phyloP scores from a whole-genome alignment of 2,329 filamentous ascomycete species.

The Emmonsiellopsis sp. region DNA sequence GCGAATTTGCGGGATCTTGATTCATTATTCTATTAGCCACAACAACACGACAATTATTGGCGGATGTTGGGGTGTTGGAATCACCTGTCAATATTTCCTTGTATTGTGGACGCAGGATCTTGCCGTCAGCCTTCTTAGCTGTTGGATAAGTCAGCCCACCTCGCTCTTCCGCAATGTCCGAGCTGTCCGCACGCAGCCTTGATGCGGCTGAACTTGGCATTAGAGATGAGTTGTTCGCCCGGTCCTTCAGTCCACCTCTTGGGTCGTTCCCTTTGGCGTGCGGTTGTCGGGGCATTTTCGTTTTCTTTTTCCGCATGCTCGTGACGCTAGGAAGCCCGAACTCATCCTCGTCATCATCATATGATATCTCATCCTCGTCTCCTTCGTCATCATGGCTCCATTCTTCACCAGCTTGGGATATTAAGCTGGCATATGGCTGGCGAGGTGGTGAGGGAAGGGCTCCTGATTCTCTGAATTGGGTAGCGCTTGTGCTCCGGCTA shows the following conservation, averaged over 20 bases:
- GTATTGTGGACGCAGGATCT: constrained; percentile 93
- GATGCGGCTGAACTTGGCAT: constrained; percentile 9
- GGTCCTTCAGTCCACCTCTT: background rate
- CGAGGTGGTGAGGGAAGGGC: constrained; percentile 44
- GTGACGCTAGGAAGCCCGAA: constrained; percentile 90
- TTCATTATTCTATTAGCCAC: constrained; percentile 10
- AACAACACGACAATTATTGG: background rate
- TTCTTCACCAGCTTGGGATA: constrained; percentile 71
- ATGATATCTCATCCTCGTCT: constrained; percentile 62
- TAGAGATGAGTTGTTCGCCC: constrained; percentile 7
- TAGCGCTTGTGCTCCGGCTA: constrained; percentile 36
- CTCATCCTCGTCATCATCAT: constrained; percentile 86
- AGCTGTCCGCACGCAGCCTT: constrained; percentile 70
- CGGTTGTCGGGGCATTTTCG: background rate
- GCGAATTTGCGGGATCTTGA: constrained; percentile 71
- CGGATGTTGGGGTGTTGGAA: constrained; percentile 1
- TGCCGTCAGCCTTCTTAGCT: constrained; percentile 81
- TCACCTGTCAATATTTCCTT: constrained; percentile 80
- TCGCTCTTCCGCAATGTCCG: constrained; percentile 87
- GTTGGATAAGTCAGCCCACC: constrained; percentile 75
- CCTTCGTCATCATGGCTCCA: constrained; percentile 68
- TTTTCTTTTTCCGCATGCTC: constrained; percentile 67
- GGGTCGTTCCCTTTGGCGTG: background rate
- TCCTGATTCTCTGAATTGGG: constrained; percentile 39
- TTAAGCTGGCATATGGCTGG: constrained; percentile 68